These are phyloP conservation scores for Ormosia emarginata DNA, from an alignment of 306 rosid genomes.

Conservation along the genomic window DNA sequence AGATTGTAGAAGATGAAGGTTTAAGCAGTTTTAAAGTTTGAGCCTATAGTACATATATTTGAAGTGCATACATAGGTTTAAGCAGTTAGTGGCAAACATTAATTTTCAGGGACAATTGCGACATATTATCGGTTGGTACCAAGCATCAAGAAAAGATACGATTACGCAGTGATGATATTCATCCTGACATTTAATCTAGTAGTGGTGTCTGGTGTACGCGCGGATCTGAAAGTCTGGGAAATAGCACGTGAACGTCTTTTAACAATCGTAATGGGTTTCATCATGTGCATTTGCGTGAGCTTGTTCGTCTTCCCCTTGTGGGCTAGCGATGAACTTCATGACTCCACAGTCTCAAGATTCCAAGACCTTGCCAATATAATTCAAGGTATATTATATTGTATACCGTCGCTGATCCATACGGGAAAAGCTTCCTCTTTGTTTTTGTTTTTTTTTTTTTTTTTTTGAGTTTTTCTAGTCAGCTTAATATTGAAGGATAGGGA, in stretches of 20 bases:
- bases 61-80: too few relatives aligned
- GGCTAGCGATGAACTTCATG: constrained; percentile 82
- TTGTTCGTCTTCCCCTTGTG: constrained; percentile 61
- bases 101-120: constrained; percentile 47
- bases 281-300: constrained; percentile 52
- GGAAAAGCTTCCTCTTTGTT: too few relatives aligned
- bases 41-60: too few relatives aligned
- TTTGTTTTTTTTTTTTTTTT: too few relatives aligned
- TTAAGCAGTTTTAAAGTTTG: too few relatives aligned
- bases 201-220: constrained; percentile 66
- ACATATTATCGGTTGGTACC: constrained; percentile 49
- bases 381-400: constrained; percentile 38
- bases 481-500: too few relatives aligned
- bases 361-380: constrained; percentile 48
- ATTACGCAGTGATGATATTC: constrained; percentile 67
- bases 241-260: constrained; percentile 61
- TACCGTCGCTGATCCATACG: too few relatives aligned
- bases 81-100: not conserved
- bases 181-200: constrained; percentile 65
- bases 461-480: too few relatives aligned
- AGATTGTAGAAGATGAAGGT: too few relatives aligned
- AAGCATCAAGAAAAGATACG: constrained; percentile 64
- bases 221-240: constrained; percentile 38
- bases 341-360: constrained; percentile 48
- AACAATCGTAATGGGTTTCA: constrained; percentile 59